phyloP scores from a whole-genome alignment of 306 rosid genomes.

The Begonia loranthoides region DNA sequence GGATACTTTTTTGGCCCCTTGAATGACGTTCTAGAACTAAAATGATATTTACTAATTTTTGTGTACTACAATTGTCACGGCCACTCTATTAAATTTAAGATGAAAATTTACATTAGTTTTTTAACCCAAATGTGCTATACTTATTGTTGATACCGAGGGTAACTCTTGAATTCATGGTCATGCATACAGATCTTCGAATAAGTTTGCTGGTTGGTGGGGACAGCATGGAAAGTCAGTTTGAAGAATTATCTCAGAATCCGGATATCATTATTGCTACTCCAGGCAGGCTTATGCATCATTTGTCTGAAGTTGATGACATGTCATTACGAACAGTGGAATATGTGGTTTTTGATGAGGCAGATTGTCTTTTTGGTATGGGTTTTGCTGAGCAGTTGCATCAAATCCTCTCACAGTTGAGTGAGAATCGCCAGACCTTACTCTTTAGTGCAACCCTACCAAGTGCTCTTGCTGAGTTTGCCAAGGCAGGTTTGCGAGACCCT shows the following conservation, averaged over 20 bases:
- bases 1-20: background rate
- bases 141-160: background rate
- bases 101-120: too few species aligned
- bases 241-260: conserved; percentile 71
- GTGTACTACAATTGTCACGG: background rate
- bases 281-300: conserved; percentile 93
- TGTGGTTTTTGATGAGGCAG: conserved; percentile 92
- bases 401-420: conserved; percentile 68
- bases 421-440: conserved; percentile 80
- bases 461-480: conserved; percentile 93
- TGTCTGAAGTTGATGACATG: conserved; percentile 85
- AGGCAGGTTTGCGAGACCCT: conserved; percentile 91
- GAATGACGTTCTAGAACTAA: background rate
- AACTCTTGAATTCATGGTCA: background rate
- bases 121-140: background rate
- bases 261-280: conserved; percentile 91
- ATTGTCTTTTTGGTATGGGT: conserved; percentile 76
- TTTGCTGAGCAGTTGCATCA: conserved; percentile 78
- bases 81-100: background rate
- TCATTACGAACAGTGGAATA: conserved; percentile 67
- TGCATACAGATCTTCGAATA: conserved; percentile 53
- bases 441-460: conserved; percentile 88
- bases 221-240: conserved; percentile 86
- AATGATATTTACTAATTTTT: background rate
- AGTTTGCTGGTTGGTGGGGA: conserved; percentile 95